Evolutionary conservation across 768 basidiomycete genomes (phyloP).

Genomic region (Calocera viscosa): DNA sequence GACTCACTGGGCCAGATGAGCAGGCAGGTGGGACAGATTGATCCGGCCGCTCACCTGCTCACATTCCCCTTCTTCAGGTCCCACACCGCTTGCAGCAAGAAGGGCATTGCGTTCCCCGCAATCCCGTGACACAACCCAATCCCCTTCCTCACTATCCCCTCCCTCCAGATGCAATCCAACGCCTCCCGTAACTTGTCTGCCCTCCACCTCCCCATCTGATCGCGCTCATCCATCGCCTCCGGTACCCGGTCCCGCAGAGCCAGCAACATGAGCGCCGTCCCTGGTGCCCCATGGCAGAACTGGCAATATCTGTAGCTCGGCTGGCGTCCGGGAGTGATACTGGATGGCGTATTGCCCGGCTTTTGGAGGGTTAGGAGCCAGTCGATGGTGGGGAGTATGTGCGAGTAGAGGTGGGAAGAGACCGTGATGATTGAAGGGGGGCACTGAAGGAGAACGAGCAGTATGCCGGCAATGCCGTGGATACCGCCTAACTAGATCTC

Average conservation of each 20-base stretch:
- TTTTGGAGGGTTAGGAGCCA: not conserved
- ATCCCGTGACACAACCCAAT: not conserved
- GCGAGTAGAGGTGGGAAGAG: not conserved
- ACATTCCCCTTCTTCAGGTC: not conserved
- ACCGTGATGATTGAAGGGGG: not conserved
- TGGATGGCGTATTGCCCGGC: not conserved
- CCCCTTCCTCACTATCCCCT: slow-evolving; percentile 2
- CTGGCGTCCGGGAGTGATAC: not conserved
- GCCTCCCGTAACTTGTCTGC: not conserved
- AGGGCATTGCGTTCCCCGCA: not conserved
- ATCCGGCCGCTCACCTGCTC: not conserved
- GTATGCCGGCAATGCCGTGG: not conserved
- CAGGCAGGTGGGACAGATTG: not conserved
- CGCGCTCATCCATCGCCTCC: not conserved
- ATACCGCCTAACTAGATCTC: not conserved
- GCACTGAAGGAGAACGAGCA: not conserved
- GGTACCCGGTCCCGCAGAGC: not conserved
- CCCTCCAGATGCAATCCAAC: not conserved
- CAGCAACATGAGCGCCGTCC: not conserved
- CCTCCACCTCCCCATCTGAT: not conserved
- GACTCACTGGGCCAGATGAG: not conserved
- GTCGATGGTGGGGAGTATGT: not conserved
- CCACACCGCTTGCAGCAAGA: not conserved
- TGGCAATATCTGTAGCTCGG: not conserved
- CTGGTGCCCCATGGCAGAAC: not conserved